Evolutionary conservation across 1,139 yeast genomes (phyloP).

Genomic region (Debaryomycetaceae sp.): DNA sequence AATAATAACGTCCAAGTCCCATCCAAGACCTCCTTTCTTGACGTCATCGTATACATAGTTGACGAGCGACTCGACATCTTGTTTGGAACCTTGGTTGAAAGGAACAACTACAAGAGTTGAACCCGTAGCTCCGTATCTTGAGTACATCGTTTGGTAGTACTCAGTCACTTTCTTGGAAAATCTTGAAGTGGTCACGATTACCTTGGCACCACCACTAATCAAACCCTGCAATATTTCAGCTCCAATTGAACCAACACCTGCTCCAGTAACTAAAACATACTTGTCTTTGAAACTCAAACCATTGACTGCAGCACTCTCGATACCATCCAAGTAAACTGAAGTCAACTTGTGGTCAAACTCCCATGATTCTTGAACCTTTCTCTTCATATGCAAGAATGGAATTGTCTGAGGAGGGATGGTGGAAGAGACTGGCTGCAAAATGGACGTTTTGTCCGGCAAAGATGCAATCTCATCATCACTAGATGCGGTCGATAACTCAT

Average conservation of each 20-base stretch:
- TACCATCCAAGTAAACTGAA: constrained; percentile 77
- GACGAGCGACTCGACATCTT: constrained; percentile 84
- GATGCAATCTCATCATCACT: constrained; percentile 79
- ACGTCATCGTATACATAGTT: constrained; percentile 79
- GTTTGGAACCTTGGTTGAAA: constrained; percentile 95
- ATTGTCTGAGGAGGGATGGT: constrained; percentile 79
- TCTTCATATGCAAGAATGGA: constrained; percentile 92
- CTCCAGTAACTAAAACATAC: constrained; percentile 92
- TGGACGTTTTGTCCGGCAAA: constrained; percentile 68
- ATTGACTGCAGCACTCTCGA: constrained; percentile 88
- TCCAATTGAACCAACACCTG: constrained; percentile 98
- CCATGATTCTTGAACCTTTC: constrained; percentile 77
- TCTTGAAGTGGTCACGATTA: constrained; percentile 92
- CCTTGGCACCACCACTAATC: constrained; percentile 97
- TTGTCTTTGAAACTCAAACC: constrained; percentile 90
- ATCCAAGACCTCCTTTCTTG: constrained; percentile 89
- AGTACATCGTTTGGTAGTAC: constrained; percentile 89
- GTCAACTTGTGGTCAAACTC: constrained; percentile 77
- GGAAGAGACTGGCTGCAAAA: constrained; percentile 70
- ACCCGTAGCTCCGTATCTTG: constrained; percentile 89
- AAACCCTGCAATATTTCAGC: constrained; percentile 95
- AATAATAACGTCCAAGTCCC: constrained; percentile 95
- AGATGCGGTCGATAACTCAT: constrained; percentile 43
- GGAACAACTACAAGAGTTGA: constrained; percentile 94
- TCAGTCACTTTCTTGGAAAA: constrained; percentile 94